A percentile compares a stretch with the other conserved stretches of the same genome.
Conservation (phyloP, 768 basidiomycete genomes). For the Tricholoma sp. region DNA sequence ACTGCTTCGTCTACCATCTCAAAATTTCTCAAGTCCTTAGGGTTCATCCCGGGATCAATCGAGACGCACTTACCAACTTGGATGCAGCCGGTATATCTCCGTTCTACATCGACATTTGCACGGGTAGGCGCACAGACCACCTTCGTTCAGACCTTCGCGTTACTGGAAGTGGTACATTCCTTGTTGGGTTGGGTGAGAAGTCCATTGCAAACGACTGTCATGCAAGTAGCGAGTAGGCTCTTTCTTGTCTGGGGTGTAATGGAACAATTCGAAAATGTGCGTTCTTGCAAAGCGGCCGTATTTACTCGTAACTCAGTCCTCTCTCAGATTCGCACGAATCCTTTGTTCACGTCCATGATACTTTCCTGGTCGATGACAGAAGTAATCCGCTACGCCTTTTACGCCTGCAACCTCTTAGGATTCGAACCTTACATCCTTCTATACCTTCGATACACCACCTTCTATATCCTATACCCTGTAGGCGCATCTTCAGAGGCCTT, state of each 20-base stretch:
- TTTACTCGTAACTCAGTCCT: not conserved
- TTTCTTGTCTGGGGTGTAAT: conserved; percentile 85
- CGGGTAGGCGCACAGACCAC: conserved; percentile 58
- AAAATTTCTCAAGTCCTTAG: conserved; percentile 29
- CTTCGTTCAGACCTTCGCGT: conserved; percentile 78
- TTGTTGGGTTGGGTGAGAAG: conserved; percentile 75
- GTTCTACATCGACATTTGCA: conserved; percentile 53
- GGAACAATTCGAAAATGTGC: conserved; percentile 55
- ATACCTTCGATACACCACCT: conserved; percentile 86
- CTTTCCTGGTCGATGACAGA: conserved; percentile 91
- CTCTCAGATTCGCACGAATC: conserved; percentile 57
- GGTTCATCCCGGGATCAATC: conserved; percentile 19
- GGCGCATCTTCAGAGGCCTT: conserved; percentile 91
- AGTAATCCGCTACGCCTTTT: conserved; percentile 87
- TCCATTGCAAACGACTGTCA: conserved; percentile 64
- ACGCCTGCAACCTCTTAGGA: conserved; percentile 62
- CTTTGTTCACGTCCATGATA: conserved; percentile 87
- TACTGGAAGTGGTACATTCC: conserved; percentile 81
- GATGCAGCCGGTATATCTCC: conserved; percentile 40
- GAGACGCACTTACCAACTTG: conserved; percentile 34
- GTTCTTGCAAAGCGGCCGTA: conserved; percentile 15
- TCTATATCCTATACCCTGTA: conserved; percentile 89
- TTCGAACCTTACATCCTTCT: conserved; percentile 46
- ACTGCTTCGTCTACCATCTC: conserved; percentile 34
- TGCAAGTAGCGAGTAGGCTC: conserved; percentile 79